These are phyloP conservation scores for Bisporella sp. DNA, from an alignment of 2,329 filamentous ascomycete species.

Conservation along the genomic window DNA sequence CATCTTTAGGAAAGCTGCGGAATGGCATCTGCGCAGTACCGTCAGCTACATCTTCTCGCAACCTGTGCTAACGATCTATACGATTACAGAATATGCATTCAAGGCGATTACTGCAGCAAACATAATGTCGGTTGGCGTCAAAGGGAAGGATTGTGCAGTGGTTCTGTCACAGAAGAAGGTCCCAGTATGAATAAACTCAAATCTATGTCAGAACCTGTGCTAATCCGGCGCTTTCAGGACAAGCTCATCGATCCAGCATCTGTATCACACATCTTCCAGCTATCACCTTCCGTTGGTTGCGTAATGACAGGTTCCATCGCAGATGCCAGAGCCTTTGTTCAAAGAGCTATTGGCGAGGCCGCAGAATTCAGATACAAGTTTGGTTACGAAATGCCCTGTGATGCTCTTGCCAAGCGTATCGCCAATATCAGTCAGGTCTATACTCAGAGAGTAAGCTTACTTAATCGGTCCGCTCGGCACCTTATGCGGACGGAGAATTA, in stretches of 20 bases:
- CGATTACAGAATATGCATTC: slow-evolving; percentile 89
- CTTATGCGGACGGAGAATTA: slow-evolving; percentile 13
- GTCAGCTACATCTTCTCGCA: too few species aligned
- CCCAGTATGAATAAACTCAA: slow-evolving; percentile 51
- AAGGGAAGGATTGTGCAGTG: slow-evolving; percentile 95
- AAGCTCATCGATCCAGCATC: slow-evolving; percentile 98
- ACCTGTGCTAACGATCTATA: slow-evolving; percentile 23
- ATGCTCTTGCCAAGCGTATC: slow-evolving; percentile 90
- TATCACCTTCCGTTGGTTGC: slow-evolving; percentile 92
- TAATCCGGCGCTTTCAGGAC: slow-evolving; percentile 53
- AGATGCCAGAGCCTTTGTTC: slow-evolving; percentile 88
- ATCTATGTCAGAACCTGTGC: not conserved
- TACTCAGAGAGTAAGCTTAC: slow-evolving; percentile 74
- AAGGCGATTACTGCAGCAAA: slow-evolving; percentile 99
- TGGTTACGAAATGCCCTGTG: slow-evolving; percentile 99
- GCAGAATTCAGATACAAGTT: slow-evolving; percentile 98
- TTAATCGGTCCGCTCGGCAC: slow-evolving; percentile 26
- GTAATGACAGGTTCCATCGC: slow-evolving; percentile 99
- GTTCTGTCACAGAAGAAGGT: slow-evolving; percentile 99
- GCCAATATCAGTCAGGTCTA: slow-evolving; percentile 99
- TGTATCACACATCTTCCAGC: slow-evolving; percentile 94
- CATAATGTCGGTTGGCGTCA: slow-evolving; percentile 94
- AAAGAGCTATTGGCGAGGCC: slow-evolving; percentile 88
- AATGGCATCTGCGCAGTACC: too few species aligned
- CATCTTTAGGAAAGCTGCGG: too few species aligned